Conservation (phyloP, 371 early-diverging fungal genomes). For the Blastocladiella emersonii region DNA sequence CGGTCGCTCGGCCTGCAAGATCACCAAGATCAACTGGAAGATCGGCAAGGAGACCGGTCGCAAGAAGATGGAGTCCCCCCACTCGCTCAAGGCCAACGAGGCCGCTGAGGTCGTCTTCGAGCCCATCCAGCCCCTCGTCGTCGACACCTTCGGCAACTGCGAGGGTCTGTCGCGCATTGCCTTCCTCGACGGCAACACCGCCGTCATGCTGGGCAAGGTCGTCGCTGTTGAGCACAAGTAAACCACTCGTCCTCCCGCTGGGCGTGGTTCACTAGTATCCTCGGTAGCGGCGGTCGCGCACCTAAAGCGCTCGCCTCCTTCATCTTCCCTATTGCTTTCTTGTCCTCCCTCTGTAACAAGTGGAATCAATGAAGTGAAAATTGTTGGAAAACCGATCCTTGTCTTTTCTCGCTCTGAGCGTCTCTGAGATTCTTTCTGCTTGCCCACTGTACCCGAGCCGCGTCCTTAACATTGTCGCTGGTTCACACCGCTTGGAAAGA, state of each 20-base stretch:
- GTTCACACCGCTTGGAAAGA: too few relatives aligned
- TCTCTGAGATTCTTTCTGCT: too few relatives aligned
- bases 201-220: slow-evolving; percentile 13
- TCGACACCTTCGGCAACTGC: slow-evolving; percentile 58
- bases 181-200: slow-evolving; percentile 14
- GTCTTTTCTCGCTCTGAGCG: too few relatives aligned
- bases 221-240: slow-evolving; percentile 12
- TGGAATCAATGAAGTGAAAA: too few relatives aligned
- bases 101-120: slow-evolving; percentile 90
- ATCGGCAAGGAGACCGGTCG: slow-evolving; percentile 92
- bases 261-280: too few relatives aligned
- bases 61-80: slow-evolving; percentile 75
- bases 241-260: not conserved
- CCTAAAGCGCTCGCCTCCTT: too few relatives aligned
- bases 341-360: too few relatives aligned
- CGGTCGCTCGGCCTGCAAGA: slow-evolving; percentile 94
- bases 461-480: too few relatives aligned
- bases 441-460: too few relatives aligned
- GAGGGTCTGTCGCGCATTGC: slow-evolving; percentile 13
- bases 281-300: too few relatives aligned
- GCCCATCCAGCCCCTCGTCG: slow-evolving; percentile 93
- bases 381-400: too few relatives aligned
- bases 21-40: slow-evolving; percentile 83
- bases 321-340: too few relatives aligned
- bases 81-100: slow-evolving; percentile 89